Percentiles rank a stretch among this genome's conserved stretches.
These are phyloP conservation scores for Penicillium glabrum DNA, from an alignment of 2,329 filamentous ascomycete genomes.

Conservation along the genomic window DNA sequence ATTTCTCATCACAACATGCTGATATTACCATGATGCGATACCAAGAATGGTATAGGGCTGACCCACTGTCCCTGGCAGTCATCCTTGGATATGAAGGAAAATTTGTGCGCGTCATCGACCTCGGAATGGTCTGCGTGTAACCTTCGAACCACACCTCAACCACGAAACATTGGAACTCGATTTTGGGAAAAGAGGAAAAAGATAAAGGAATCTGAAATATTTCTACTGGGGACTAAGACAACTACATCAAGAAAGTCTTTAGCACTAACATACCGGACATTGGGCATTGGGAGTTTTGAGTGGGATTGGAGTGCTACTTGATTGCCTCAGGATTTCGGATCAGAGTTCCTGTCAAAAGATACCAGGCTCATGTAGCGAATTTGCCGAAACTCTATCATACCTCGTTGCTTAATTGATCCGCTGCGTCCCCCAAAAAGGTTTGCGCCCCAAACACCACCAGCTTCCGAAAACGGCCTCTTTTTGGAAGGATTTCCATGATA, in stretches of 20 bases:
- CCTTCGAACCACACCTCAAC: constrained; percentile 7
- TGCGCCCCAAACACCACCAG: neutral
- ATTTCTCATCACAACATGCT: neutral
- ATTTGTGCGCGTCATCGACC: constrained; percentile 25
- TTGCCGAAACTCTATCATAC: neutral
- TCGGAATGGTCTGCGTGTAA: constrained; percentile 10
- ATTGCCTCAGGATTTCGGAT: neutral
- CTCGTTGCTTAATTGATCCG: neutral
- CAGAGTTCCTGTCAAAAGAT: too few relatives aligned
- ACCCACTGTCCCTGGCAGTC: neutral
- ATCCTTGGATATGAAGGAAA: neutral
- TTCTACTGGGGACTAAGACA: neutral
- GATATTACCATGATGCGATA: neutral
- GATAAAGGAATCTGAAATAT: too few relatives aligned
- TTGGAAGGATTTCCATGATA: constrained; percentile 5
- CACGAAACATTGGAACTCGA: neutral
- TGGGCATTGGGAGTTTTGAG: neutral
- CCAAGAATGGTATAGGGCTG: neutral
- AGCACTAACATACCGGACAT: neutral
- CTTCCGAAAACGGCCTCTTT: constrained; percentile 16
- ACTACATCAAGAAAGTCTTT: too few relatives aligned
- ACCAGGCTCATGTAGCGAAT: neutral
- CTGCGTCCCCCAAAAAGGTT: neutral
- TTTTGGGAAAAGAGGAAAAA: too few relatives aligned
- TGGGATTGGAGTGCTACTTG: neutral